A percentile compares a stretch with the other conserved stretches of the same genome.
Conservation (phyloP, 148 eudicot genomes). For the Hydrangea macrophylla region DNA sequence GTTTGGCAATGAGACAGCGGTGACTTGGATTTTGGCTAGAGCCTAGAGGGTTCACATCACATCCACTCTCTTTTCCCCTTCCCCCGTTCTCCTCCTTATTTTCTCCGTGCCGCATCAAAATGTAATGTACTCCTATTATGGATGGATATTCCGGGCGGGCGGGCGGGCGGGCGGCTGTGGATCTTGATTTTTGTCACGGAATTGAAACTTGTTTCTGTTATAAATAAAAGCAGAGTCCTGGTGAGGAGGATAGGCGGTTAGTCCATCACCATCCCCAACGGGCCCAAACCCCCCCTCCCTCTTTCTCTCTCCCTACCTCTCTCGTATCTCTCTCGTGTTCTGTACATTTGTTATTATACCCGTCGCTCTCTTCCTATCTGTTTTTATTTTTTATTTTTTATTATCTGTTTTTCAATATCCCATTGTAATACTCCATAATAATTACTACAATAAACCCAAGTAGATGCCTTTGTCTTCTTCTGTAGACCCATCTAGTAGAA, state of each 20-base stretch:
- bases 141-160: too few species aligned
- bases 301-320: too few species aligned
- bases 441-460: background rate
- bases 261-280: too few species aligned
- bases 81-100: background rate
- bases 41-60: background rate
- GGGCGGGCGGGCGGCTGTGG: too few species aligned
- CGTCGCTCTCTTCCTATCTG: background rate
- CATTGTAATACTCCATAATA: background rate
- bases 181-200: too few species aligned
- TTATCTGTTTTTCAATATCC: too few species aligned
- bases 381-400: background rate
- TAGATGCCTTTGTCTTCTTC: background rate
- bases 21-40: too few species aligned
- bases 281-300: too few species aligned
- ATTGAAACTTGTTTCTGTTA: background rate
- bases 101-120: too few species aligned
- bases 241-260: background rate
- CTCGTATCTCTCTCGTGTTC: too few species aligned
- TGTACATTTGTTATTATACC: too few species aligned
- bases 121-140: too few species aligned
- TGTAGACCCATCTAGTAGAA: conserved; percentile 11
- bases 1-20: background rate
- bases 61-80: background rate
- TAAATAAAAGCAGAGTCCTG: background rate